Evolutionary conservation across 352 stramenopile genomes (phyloP).

Genomic region (Pythium apleroticum): DNA sequence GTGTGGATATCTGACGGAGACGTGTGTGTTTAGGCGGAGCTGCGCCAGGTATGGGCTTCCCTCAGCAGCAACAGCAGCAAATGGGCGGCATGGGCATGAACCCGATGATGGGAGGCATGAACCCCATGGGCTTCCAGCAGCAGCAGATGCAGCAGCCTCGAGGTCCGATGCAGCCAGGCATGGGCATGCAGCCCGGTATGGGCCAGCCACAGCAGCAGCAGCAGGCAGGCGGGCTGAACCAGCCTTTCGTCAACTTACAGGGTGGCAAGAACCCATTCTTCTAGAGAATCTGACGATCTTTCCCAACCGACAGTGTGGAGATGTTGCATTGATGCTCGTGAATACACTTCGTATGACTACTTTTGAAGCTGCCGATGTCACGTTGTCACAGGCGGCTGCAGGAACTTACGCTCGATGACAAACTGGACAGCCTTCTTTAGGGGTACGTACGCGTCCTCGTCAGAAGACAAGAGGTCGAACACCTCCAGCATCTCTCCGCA

Average conservation of each 20-base stretch:
- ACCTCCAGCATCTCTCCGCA: conserved; percentile 55
- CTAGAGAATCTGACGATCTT: conserved; percentile 20
- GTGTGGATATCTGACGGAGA: neutral
- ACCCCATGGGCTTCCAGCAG: conserved; percentile 55
- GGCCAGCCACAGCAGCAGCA: conserved; percentile 45
- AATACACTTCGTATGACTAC: conserved; percentile 6
- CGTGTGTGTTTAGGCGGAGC: conserved; percentile 24
- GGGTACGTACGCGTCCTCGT: conserved; percentile 34
- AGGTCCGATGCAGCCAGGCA: conserved; percentile 46
- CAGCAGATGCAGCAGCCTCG: conserved; percentile 44
- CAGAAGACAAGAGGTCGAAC: conserved; percentile 48
- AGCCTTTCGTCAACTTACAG: conserved; percentile 78
- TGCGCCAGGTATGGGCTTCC: conserved; percentile 50
- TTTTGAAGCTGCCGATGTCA: neutral
- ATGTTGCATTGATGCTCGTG: conserved; percentile 4
- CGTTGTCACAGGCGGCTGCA: neutral
- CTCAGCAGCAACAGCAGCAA: conserved; percentile 27
- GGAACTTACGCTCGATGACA: conserved; percentile 32
- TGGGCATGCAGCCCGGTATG: conserved; percentile 30
- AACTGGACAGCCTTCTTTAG: conserved; percentile 33
- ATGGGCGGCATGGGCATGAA: conserved; percentile 56
- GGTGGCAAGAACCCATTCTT: conserved; percentile 49
- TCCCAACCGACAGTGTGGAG: conserved; percentile 9
- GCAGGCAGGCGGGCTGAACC: conserved; percentile 50
- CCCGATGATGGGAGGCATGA: conserved; percentile 52